Evolutionary conservation across 2,329 filamentous ascomycete genomes (phyloP), one percentile per base, ranked within the genome.

Genomic region (Epichloe sp.): DNA sequence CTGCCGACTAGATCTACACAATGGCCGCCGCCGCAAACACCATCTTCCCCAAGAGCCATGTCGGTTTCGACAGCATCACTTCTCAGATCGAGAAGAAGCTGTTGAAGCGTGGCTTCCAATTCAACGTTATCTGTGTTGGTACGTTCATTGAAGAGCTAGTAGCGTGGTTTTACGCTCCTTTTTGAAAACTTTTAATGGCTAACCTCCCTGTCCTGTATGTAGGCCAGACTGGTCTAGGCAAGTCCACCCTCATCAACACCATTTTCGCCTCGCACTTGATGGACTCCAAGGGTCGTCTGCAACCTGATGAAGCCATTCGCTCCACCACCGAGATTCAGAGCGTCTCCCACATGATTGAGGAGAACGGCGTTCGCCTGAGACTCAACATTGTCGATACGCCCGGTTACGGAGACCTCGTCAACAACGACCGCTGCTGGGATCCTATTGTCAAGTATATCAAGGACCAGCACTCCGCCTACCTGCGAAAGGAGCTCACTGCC

Each of bases 401-500:
- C 57, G 93, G 93, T 58, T 98, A 98, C 65, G 93, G 93, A 66
- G 93, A 98, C 65, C 82, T 96, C 67, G 93, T 98, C 72, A 98
- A 98, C 82, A 98, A 98, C 72, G 93, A 98, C 76, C 86, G 93
- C 79, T 98, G 93, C 83, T 98, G 93, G 93, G 93, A 98, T 68
- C 93, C 93, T 57, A 98, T 98, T 69, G 91, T 98, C 79, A 98
- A 98, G 79, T 98, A 98, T 75, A 98, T 98, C 80, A 98, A 98
- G 80, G 93, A 98, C 73, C 93, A 98, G 78, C 93, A 98, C 79
- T 96, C 89, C 49, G 91, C 93, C 64, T 98, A 97, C 76, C 83
- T 98, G 62, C 88, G 93, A 72, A 98, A 98, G 80, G 93, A 98
- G 73, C 88, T 98, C 65, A 97, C 93, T 51, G 93, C 93, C 60